A percentile compares a stretch with the other conserved stretches of the same genome.
phyloP scores from a whole-genome alignment of 352 stramenopile genomes.

The Thraustochytrium sp. region DNA sequence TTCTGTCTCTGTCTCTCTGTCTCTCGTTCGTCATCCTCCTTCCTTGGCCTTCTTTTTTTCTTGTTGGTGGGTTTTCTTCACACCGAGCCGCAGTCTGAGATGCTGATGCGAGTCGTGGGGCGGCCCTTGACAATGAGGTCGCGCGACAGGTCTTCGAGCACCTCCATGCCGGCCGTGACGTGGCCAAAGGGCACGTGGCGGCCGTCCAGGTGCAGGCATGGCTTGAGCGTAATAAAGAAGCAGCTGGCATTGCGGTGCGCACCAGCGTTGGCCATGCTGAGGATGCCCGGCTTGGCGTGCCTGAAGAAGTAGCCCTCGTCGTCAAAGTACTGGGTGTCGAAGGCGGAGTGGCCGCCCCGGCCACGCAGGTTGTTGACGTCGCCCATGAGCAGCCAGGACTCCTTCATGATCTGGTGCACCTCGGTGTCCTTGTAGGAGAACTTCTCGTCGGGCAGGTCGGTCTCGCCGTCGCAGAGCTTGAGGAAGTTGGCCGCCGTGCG shows the following conservation, averaged over 20 bases:
- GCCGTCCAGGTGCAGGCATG: slow-evolving; percentile 47
- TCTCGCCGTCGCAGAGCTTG: slow-evolving; percentile 33
- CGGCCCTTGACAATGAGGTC: slow-evolving; percentile 36
- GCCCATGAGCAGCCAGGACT: slow-evolving; percentile 38
- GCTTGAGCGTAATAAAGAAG: slow-evolving; percentile 48
- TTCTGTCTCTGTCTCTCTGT: too few relatives aligned
- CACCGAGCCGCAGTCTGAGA: slow-evolving; percentile 13
- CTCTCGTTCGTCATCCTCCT: too few relatives aligned
- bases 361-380: slow-evolving; percentile 30
- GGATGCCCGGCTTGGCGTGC: slow-evolving; percentile 47
- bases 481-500: slow-evolving; percentile 44
- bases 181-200: slow-evolving; percentile 47
- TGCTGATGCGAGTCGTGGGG: neutral
- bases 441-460: neutral
- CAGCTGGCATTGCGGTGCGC: slow-evolving; percentile 44
- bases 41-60: neutral
- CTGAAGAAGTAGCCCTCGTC: slow-evolving; percentile 50
- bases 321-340: slow-evolving; percentile 34
- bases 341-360: slow-evolving; percentile 37
- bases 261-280: slow-evolving; percentile 48
- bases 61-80: neutral
- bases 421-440: slow-evolving; percentile 42
- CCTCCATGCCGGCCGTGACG: slow-evolving; percentile 46
- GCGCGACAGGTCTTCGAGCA: slow-evolving; percentile 24
- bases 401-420: slow-evolving; percentile 45